A percentile compares a stretch with the other conserved stretches of the same genome.
Conservation (phyloP, 495 filamentous ascomycete species). For the Hypoxylon cercidicola region DNA sequence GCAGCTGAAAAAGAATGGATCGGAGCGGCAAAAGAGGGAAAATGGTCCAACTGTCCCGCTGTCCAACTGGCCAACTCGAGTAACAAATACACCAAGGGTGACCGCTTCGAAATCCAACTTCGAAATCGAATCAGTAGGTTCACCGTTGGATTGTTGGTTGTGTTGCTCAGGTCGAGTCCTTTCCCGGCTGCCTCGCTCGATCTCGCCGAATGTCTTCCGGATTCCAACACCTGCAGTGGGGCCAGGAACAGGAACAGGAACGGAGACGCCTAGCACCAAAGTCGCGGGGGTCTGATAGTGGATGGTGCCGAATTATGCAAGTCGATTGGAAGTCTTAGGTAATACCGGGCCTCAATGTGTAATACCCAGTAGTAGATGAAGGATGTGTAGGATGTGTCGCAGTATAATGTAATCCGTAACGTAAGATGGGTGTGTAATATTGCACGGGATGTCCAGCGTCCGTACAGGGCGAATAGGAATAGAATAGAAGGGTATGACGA, state of each 20-base stretch:
- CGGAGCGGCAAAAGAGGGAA: conserved; percentile 23
- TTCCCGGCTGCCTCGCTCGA: conserved; percentile 13
- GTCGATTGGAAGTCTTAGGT: conserved; percentile 33
- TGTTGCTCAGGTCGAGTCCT: conserved; percentile 7
- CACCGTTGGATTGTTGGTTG: conserved; percentile 25
- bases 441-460: conserved; percentile 36
- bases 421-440: conserved; percentile 10
- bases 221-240: conserved; percentile 9
- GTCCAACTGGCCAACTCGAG: too few relatives aligned
- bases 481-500: conserved; percentile 16
- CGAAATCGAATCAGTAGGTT: conserved; percentile 30
- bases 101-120: neutral
- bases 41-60: conserved; percentile 2
- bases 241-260: conserved; percentile 36
- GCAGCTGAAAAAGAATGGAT: conserved; percentile 10
- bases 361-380: neutral
- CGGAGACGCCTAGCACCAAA: conserved; percentile 29
- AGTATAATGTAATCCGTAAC: neutral
- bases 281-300: conserved; percentile 4
- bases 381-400: neutral
- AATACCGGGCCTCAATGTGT: conserved; percentile 26
- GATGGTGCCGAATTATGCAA: conserved; percentile 15
- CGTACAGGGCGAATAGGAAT: conserved; percentile 37
- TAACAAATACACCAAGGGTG: too few relatives aligned
- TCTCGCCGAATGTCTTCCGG: conserved; percentile 28